Evolutionary conservation across 2,329 filamentous ascomycete genomes (phyloP).

Genomic region (Zymoseptoria passerinii): DNA sequence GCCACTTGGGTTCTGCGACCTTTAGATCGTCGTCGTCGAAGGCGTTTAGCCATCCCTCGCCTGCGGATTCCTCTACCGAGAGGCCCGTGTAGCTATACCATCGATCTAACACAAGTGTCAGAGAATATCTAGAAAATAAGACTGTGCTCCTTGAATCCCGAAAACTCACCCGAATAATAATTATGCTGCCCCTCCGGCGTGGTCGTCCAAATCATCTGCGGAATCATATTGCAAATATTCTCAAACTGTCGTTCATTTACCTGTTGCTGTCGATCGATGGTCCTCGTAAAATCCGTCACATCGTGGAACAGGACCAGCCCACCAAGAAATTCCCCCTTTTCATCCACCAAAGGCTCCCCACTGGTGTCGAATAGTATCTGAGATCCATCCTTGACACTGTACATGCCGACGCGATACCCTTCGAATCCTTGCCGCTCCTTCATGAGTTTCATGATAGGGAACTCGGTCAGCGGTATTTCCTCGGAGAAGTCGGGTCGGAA

Average conservation of each 20-base stretch:
- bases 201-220: slow-evolving; percentile 58
- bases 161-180: slow-evolving; percentile 36
- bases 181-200: slow-evolving; percentile 58
- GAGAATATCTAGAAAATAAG: neutral
- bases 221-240: slow-evolving; percentile 60
- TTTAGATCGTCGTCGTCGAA: slow-evolving; percentile 64
- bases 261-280: slow-evolving; percentile 61
- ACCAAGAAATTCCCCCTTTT: slow-evolving; percentile 61
- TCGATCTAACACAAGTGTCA: slow-evolving; percentile 35
- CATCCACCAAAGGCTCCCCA: slow-evolving; percentile 60
- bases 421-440: slow-evolving; percentile 53
- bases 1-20: slow-evolving; percentile 50
- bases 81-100: slow-evolving; percentile 76
- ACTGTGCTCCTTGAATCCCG: too few species aligned
- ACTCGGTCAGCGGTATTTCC: slow-evolving; percentile 50
- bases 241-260: slow-evolving; percentile 67
- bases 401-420: slow-evolving; percentile 54
- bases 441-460: slow-evolving; percentile 58
- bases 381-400: slow-evolving; percentile 45
- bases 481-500: slow-evolving; percentile 60
- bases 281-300: slow-evolving; percentile 60
- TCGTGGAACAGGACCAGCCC: slow-evolving; percentile 66
- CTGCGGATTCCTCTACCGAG: slow-evolving; percentile 52
- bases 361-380: slow-evolving; percentile 55
- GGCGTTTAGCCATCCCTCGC: slow-evolving; percentile 52